These are phyloP conservation scores for Phytophthora brassicae DNA, from an alignment of 352 stramenopile genomes.

Conservation along the genomic window DNA sequence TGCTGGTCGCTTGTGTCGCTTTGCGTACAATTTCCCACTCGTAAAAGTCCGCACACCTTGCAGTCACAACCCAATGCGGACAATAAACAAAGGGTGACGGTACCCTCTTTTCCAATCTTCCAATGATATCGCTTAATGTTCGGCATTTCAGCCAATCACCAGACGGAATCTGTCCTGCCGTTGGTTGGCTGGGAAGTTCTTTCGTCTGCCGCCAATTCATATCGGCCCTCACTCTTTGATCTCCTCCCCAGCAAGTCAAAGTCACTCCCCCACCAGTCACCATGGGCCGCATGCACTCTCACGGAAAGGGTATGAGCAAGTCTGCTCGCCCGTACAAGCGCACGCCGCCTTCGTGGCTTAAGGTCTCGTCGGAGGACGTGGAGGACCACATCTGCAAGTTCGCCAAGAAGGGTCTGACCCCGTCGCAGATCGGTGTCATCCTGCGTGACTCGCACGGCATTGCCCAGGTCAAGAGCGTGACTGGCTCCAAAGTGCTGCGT, in stretches of 20 bases:
- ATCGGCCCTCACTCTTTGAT: slow-evolving; percentile 58
- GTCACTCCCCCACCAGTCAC: slow-evolving; percentile 40
- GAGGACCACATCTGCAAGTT: slow-evolving; percentile 99
- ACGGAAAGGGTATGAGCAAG: slow-evolving; percentile 99
- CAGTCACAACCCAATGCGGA: slow-evolving; percentile 12
- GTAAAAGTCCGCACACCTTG: slow-evolving; percentile 9
- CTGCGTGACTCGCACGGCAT: slow-evolving; percentile 99
- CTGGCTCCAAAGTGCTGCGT: slow-evolving; percentile 98
- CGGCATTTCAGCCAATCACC: slow-evolving; percentile 20
- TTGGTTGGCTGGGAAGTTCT: slow-evolving; percentile 42
- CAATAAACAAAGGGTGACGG: neutral
- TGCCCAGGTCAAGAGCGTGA: slow-evolving; percentile 98
- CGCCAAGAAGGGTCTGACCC: slow-evolving; percentile 98
- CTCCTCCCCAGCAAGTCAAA: slow-evolving; percentile 63
- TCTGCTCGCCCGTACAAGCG: slow-evolving; percentile 99
- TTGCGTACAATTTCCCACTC: neutral
- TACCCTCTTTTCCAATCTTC: neutral
- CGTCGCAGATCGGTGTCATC: slow-evolving; percentile 99
- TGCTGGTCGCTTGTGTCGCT: slow-evolving; percentile 10
- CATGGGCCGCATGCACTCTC: slow-evolving; percentile 99
- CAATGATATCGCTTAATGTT: slow-evolving; percentile 5
- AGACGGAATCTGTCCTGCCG: neutral
- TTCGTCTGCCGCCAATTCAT: neutral
- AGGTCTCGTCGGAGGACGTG: slow-evolving; percentile 95
- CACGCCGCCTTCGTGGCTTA: slow-evolving; percentile 98